Evolutionary conservation across 2,329 filamentous ascomycete genomes (phyloP), one percentile per base, ranked within the genome.

Genomic region (Trichoderma polysporum): DNA sequence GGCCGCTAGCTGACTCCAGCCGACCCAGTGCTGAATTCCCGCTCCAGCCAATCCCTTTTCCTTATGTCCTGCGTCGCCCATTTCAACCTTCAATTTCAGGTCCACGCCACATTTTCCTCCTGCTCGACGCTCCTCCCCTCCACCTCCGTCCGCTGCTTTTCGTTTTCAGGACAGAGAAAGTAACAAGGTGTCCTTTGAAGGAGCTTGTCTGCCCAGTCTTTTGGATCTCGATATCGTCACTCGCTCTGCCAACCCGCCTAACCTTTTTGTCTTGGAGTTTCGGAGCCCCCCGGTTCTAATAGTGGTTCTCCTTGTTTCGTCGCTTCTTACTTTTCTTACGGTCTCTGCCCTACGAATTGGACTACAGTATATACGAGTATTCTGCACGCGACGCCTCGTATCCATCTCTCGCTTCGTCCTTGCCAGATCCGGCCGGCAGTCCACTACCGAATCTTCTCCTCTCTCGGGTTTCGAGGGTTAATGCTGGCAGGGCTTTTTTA

Each of bases 41-140:
- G 53, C 53, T 19, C 33, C 33, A 45, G 41, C 41, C 41, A 45
- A 45, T 45, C 22, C 19, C 19, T 56, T 56, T 25, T 22, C 19
- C 33, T 56, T 2, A 17, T 29, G 22, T 19, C 15, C 25, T 52
- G 15, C 25, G 5, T 25, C 25, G 25, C 17, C 49, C 49, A 29
- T 52, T 52, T 52, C 27, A 31, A 54, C 61, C 50, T 64, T 56
- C 50, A 64, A 64, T 56, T 37, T 56, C 61, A 33, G 50, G 27
- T 33, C 61, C 50, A 56, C 61, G 61, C 61, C 61, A 64, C 61
- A 56, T 64, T 64, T 64, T 53, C 19, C 37, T 31, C 29, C 37
- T 53, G 19, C 50, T 47, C 22, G 12, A 22, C 33, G 35, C 25
- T 63, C 60, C 37, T 47, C 61, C 37, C 25, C 50, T 25, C 50